Percentiles rank a stretch among this genome's conserved stretches.
Conservation (phyloP, 805 yeast genomes). For the Zygosaccharomyces gambellarensis region DNA sequence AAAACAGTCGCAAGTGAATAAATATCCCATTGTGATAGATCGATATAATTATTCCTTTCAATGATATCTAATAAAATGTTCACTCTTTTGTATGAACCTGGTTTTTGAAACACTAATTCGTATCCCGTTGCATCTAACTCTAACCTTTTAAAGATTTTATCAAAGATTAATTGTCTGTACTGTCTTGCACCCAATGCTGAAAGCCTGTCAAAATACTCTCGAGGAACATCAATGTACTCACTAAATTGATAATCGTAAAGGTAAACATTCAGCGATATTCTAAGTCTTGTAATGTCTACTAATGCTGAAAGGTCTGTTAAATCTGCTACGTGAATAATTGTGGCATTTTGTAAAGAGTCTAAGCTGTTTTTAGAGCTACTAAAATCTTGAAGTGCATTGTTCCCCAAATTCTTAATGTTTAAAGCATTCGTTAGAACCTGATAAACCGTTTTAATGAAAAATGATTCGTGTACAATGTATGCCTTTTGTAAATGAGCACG, state of each 20-base stretch:
- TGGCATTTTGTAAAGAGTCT: constrained; percentile 13
- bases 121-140: constrained; percentile 39
- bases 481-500: constrained; percentile 55
- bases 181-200: constrained; percentile 29
- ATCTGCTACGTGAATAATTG: constrained; percentile 41
- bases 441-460: constrained; percentile 77
- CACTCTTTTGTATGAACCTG: constrained; percentile 47
- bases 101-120: constrained; percentile 50
- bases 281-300: constrained; percentile 70
- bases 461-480: constrained; percentile 83
- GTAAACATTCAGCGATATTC: constrained; percentile 73
- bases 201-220: constrained; percentile 30
- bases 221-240: constrained; percentile 47
- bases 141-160: constrained; percentile 48
- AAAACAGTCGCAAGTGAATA: constrained; percentile 41
- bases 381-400: constrained; percentile 17
- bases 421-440: constrained; percentile 65
- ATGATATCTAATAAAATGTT: constrained; percentile 46
- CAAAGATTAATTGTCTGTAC: constrained; percentile 41
- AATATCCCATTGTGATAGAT: constrained; percentile 62
- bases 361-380: constrained; percentile 9
- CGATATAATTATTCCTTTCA: constrained; percentile 50
- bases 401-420: constrained; percentile 41
- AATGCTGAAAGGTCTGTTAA: constrained; percentile 52
- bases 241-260: constrained; percentile 55